These are phyloP conservation scores for Penicillium alfredii DNA, from an alignment of 495 filamentous ascomycete species.

Conservation along the genomic window DNA sequence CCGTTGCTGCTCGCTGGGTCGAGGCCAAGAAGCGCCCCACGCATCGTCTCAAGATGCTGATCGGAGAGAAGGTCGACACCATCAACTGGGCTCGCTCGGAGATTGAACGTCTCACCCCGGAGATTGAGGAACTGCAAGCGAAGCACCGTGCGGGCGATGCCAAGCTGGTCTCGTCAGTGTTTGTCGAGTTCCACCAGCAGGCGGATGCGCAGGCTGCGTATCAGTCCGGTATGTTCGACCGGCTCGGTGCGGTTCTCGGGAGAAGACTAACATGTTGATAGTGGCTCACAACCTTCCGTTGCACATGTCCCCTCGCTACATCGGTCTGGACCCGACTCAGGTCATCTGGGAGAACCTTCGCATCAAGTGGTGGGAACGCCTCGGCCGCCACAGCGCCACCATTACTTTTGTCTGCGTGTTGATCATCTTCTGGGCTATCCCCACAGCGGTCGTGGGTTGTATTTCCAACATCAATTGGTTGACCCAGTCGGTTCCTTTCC, in stretches of 20 bases:
- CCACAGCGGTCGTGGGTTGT: conserved; percentile 75
- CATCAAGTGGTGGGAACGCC: conserved; percentile 82
- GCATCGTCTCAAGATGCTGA: conserved; percentile 69
- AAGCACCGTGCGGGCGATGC: conserved; percentile 64
- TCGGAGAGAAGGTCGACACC: conserved; percentile 82
- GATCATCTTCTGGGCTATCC: conserved; percentile 91
- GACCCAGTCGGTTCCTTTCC: conserved; percentile 53
- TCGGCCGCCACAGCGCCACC: conserved; percentile 65
- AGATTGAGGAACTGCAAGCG: conserved; percentile 69
- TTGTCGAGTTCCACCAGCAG: conserved; percentile 82
- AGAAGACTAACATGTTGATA: too few species aligned
- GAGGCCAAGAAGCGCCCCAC: conserved; percentile 76
- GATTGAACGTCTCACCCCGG: conserved; percentile 73
- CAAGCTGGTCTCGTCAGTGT: conserved; percentile 54
- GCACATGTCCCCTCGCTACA: conserved; percentile 88
- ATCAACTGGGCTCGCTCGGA: conserved; percentile 84
- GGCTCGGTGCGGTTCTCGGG: too few species aligned
- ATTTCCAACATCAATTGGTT: conserved; percentile 82
- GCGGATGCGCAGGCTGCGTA: conserved; percentile 79
- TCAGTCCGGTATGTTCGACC: too few species aligned
- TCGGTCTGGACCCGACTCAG: conserved; percentile 78
- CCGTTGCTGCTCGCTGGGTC: conserved; percentile 73
- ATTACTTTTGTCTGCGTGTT: conserved; percentile 65
- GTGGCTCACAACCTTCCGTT: conserved; percentile 85
- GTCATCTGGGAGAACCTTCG: conserved; percentile 84